Conservation (phyloP, 2,329 filamentous ascomycete species). For the Pseudovirgaria hyperparasitica region DNA sequence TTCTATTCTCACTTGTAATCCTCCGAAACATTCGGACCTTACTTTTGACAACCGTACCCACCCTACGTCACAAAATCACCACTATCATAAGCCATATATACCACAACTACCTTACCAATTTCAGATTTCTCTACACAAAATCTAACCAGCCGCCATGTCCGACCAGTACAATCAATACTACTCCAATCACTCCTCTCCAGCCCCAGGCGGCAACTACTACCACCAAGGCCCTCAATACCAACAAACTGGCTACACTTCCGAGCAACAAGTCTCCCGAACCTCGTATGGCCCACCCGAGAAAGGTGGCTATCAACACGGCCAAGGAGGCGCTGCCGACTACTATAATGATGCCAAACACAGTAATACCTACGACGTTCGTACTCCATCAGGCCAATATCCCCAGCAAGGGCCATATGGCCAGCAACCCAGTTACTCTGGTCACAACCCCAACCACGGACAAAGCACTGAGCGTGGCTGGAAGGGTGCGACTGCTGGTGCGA, state of each 20-base stretch:
- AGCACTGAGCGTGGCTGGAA: slow-evolving; percentile 44
- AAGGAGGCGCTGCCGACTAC: slow-evolving; percentile 13
- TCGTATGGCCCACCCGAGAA: slow-evolving; percentile 31
- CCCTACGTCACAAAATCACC: too few species aligned
- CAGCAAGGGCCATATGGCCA: slow-evolving; percentile 29
- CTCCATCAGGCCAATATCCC: slow-evolving; percentile 24
- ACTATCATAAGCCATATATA: too few species aligned
- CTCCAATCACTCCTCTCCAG: too few species aligned
- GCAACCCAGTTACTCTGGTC: slow-evolving; percentile 24
- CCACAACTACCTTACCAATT: not conserved
- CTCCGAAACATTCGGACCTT: too few species aligned
- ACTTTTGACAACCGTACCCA: too few species aligned
- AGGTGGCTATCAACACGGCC: slow-evolving; percentile 38
- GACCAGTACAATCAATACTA: slow-evolving; percentile 38
- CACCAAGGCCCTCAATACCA: slow-evolving; percentile 14
- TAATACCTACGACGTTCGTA: slow-evolving; percentile 21
- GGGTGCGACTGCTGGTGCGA: slow-evolving; percentile 43
- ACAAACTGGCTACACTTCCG: slow-evolving; percentile 16
- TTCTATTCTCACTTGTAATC: too few species aligned
- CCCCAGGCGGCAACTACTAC: slow-evolving; percentile 17
- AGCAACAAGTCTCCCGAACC: slow-evolving; percentile 22
- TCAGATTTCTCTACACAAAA: slow-evolving; percentile 1
- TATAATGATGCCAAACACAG: slow-evolving; percentile 19
- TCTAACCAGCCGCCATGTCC: slow-evolving; percentile 29
- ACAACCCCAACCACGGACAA: slow-evolving; percentile 33